Evolutionary conservation across 306 rosid species (phyloP), one percentile per base, ranked within the genome.

Genomic region (Quercus alba): DNA sequence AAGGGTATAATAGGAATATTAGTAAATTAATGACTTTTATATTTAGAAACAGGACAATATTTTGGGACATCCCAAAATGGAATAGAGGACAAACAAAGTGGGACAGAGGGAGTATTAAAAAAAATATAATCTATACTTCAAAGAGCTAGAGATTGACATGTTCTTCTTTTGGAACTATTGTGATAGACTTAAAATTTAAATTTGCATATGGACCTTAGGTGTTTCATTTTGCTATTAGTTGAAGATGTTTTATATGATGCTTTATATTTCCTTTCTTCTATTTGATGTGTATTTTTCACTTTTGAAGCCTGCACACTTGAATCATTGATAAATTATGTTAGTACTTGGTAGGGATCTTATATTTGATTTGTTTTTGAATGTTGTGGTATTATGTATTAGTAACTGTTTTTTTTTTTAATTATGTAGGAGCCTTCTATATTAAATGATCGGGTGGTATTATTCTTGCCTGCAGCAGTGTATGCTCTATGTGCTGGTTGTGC

Each of bases 401-500:
- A 44, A 5, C 52, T 64, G 70, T 68, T 64, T 52, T 69, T 55
- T 69, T 55, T 80, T 78, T 68, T 79, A 77, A 41, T 68, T 66
- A 55, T 80, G 84, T 85, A 94, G 98, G 98, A 84, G 71, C 66
- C 58, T 84, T 82, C 88, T 56, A 51, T 73, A 46, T 83, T 81
- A 76, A 87, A 86, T 77, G 92, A 90, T 86, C 87, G 46, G 73
- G 80, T 87, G 81, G 84, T 75, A 63, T 80, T 92, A 61, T 87
- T 91, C 84, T 79, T 92, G 75, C 97, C 97, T 49, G 81, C 94
- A 84, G 94, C 97, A 81, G 84, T 90, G 57, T 88, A 78, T 88
- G 90, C 98, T 74, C 97, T 94, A 81, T 94, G 94, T 83, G 81
- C 85, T 69, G 97, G 97, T 80, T 84, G 85, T 81, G 87, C 82